Conservation (phyloP, 805 yeast species). For the Zygosaccharomyces bailii region DNA sequence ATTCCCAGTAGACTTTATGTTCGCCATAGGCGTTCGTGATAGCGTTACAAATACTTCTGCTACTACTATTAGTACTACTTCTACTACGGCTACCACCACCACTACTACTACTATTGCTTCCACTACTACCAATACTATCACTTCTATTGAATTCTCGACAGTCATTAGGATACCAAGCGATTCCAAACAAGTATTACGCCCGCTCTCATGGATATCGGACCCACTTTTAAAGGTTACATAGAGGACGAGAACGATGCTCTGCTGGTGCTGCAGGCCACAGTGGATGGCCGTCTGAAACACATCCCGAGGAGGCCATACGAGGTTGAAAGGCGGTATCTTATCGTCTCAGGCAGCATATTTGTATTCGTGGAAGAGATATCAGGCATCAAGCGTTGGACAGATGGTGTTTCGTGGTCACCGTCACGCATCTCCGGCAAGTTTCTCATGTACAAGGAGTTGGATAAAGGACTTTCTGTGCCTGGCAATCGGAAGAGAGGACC, state of each 20-base stretch:
- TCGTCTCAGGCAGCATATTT: slow-evolving; percentile 75
- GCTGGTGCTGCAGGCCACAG: slow-evolving; percentile 72
- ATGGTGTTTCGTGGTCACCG: slow-evolving; percentile 93
- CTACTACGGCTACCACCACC: background rate
- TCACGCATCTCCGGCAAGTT: slow-evolving; percentile 84
- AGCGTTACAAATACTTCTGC: background rate
- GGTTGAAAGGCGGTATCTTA: slow-evolving; percentile 61
- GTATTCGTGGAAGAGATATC: slow-evolving; percentile 79
- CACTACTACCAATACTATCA: background rate
- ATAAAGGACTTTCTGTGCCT: slow-evolving; percentile 10
- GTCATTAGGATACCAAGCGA: background rate
- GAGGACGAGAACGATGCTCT: slow-evolving; percentile 82
- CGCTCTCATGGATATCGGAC: slow-evolving; percentile 40
- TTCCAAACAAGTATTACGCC: too few relatives aligned
- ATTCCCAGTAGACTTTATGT: background rate
- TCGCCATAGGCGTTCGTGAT: background rate
- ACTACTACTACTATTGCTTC: background rate
- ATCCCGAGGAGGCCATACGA: slow-evolving; percentile 82
- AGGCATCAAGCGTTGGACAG: slow-evolving; percentile 93
- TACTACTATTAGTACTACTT: background rate
- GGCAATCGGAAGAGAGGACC: background rate
- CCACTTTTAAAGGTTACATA: slow-evolving; percentile 73
- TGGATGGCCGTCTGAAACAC: slow-evolving; percentile 54
- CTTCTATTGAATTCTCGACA: background rate
- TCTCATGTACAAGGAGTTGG: slow-evolving; percentile 69